A percentile compares a stretch with the other conserved stretches of the same genome.
Evolutionary conservation across 768 basidiomycete species (phyloP).

Genomic region (Suillus variegatus): DNA sequence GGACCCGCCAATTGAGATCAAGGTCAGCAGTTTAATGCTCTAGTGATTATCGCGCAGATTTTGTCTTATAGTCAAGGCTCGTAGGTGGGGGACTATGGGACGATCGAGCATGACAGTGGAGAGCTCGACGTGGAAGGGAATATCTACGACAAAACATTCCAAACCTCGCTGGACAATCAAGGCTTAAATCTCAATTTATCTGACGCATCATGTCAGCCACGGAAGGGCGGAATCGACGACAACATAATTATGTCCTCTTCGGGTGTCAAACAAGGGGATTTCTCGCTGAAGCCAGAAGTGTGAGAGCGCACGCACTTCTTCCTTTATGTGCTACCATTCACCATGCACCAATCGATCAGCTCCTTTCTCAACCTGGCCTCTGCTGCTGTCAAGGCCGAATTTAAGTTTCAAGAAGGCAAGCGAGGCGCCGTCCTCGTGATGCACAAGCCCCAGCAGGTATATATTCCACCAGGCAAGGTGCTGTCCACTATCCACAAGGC

Average conservation of each 20-base stretch:
- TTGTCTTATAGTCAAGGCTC: background rate
- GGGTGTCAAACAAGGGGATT: slow-evolving; percentile 18
- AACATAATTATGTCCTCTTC: slow-evolving; percentile 25
- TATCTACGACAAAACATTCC: slow-evolving; percentile 28
- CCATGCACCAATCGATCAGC: background rate
- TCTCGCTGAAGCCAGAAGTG: slow-evolving; percentile 19
- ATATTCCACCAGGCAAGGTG: slow-evolving; percentile 21
- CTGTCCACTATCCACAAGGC: slow-evolving; percentile 27
- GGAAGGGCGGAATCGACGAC: slow-evolving; percentile 19
- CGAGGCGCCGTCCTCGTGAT: slow-evolving; percentile 39
- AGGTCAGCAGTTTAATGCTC: slow-evolving; percentile 21
- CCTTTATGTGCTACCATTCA: background rate
- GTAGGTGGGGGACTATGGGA: slow-evolving; percentile 39
- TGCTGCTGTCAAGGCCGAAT: slow-evolving; percentile 35
- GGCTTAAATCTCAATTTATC: slow-evolving; percentile 6
- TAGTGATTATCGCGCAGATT: background rate
- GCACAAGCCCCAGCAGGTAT: slow-evolving; percentile 27
- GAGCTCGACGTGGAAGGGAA: slow-evolving; percentile 32
- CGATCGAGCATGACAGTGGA: slow-evolving; percentile 31
- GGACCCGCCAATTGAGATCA: slow-evolving; percentile 36
- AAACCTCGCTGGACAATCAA: slow-evolving; percentile 16
- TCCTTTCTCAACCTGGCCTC: slow-evolving; percentile 26
- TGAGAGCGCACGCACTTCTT: slow-evolving; percentile 14
- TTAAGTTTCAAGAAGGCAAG: slow-evolving; percentile 33
- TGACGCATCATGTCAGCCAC: slow-evolving; percentile 15